Percentiles rank a stretch among this genome's conserved stretches.
Conservation (phyloP, 1,139 yeast species). For the Debaryomyces sp. region DNA sequence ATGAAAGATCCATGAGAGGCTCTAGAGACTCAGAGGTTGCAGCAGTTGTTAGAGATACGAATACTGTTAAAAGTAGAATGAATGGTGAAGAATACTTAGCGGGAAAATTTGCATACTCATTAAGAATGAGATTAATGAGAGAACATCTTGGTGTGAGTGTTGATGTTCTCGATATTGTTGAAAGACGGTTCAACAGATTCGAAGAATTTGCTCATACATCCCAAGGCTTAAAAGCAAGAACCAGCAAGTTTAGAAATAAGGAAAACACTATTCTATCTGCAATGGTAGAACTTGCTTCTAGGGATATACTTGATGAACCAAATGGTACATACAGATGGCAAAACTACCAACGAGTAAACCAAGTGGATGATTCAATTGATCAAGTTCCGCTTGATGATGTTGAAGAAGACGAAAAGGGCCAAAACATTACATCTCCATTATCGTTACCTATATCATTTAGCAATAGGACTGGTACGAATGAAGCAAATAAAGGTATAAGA, state of each 20-base stretch:
- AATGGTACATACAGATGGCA: conserved; percentile 56
- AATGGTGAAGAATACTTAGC: conserved; percentile 80
- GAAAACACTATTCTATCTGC: conserved; percentile 54
- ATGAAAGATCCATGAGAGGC: conserved; percentile 95
- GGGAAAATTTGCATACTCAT: conserved; percentile 85
- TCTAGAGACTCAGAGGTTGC: conserved; percentile 94
- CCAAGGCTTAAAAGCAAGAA: conserved; percentile 47
- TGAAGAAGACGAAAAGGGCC: conserved; percentile 32
- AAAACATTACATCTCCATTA: conserved; percentile 35
- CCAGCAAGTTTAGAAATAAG: conserved; percentile 36
- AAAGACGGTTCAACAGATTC: conserved; percentile 66
- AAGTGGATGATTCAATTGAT: conserved; percentile 20
- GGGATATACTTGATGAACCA: conserved; percentile 58
- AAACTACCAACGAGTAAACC: conserved; percentile 27
- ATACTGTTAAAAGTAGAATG: conserved; percentile 74
- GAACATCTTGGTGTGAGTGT: conserved; percentile 95
- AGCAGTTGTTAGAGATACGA: conserved; percentile 81
- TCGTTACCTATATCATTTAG: conserved; percentile 71
- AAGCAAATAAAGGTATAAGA: conserved; percentile 80
- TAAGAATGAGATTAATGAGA: conserved; percentile 90
- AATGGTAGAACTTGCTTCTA: conserved; percentile 71
- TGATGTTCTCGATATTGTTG: conserved; percentile 83
- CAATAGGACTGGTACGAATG: conserved; percentile 74
- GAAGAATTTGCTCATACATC: conserved; percentile 55
- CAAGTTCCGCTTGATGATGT: conserved; percentile 30